Evolutionary conservation across 495 filamentous ascomycete species (phyloP).

Genomic region (Usnea hakonensis): DNA sequence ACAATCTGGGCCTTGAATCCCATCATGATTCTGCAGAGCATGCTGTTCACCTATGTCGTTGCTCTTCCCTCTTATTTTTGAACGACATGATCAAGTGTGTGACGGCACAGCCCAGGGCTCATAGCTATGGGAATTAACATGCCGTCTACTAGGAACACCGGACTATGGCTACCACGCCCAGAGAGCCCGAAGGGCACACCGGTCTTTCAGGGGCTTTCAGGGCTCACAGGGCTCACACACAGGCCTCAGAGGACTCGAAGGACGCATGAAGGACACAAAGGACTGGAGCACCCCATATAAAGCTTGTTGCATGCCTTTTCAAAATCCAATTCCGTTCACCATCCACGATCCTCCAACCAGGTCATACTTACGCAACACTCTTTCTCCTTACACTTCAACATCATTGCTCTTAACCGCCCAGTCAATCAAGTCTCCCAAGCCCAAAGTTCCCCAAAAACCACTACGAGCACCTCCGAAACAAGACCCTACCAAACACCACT

Average conservation of each 20-base stretch:
- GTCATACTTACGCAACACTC: background rate
- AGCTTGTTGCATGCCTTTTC: background rate
- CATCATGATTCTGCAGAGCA: background rate
- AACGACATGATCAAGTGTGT: background rate
- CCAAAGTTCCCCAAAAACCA: background rate
- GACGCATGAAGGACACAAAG: too few relatives aligned
- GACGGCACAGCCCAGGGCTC: background rate
- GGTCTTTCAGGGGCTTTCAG: background rate
- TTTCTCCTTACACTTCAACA: background rate
- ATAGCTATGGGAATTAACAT: background rate
- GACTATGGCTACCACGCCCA: background rate
- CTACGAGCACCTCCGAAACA: background rate
- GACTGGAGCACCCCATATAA: background rate
- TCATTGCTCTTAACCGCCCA: background rate
- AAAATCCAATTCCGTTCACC: background rate
- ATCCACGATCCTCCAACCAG: background rate
- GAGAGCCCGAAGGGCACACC: too few relatives aligned
- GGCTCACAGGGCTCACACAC: background rate
- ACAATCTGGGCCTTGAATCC: background rate
- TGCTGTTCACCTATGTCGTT: background rate
- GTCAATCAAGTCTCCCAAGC: background rate
- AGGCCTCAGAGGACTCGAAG: background rate
- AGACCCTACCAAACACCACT: background rate
- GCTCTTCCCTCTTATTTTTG: background rate
- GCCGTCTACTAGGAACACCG: background rate